These are phyloP conservation scores for Flaveria bidentis DNA, from an alignment of 129 eudicot genomes.

Conservation along the genomic window DNA sequence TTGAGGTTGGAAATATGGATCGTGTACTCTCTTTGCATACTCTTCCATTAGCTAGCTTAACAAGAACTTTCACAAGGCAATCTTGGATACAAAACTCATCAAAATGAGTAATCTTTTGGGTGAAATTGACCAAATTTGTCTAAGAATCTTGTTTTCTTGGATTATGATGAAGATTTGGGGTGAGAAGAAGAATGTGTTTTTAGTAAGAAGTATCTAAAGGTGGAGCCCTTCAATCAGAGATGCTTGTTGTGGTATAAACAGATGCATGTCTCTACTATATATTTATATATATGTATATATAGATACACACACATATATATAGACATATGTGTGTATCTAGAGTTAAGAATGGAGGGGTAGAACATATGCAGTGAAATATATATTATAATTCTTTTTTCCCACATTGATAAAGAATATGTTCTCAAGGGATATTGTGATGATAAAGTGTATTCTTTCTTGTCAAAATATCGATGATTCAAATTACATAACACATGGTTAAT, in stretches of 20 bases:
- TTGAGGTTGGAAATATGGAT: slow-evolving; percentile 36
- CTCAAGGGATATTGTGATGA: no score
- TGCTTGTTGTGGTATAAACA: neutral
- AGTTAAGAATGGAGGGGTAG: neutral
- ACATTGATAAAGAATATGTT: no score
- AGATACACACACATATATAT: neutral
- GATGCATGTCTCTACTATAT: neutral
- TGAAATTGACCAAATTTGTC: slow-evolving; percentile 11
- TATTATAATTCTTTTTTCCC: no score
- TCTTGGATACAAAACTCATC: slow-evolving; percentile 24
- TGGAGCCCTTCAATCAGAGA: neutral
- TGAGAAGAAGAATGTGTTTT: slow-evolving; percentile 6
- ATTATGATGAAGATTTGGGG: neutral
- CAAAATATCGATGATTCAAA: no score
- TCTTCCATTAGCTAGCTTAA: slow-evolving; percentile 35
- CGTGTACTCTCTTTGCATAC: slow-evolving; percentile 49
- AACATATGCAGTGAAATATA: neutral
- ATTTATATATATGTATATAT: neutral
- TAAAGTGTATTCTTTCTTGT: no score
- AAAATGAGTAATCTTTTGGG: slow-evolving; percentile 16
- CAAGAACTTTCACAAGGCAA: slow-evolving; percentile 11
- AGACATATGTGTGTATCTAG: neutral
- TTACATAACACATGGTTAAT: no score
- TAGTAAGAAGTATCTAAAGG: slow-evolving; percentile 9
- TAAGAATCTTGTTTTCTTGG: slow-evolving; percentile 7